A percentile compares a stretch with the other conserved stretches of the same genome.
These are phyloP conservation scores for Globisporangium rhizosaccharum DNA, from an alignment of 352 stramenopile species.

Conservation along the genomic window DNA sequence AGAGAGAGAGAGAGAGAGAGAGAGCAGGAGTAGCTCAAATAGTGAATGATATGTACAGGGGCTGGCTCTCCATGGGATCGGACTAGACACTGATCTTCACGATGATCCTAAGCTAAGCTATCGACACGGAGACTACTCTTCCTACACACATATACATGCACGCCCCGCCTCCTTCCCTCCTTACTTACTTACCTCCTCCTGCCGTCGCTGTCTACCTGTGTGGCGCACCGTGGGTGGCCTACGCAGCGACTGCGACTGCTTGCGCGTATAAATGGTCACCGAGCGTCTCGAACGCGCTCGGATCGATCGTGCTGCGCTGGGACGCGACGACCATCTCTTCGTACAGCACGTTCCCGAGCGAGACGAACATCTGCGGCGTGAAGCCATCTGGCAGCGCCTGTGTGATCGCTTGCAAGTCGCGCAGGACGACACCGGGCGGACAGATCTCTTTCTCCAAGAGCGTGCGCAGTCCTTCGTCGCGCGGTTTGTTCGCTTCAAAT, in stretches of 20 bases:
- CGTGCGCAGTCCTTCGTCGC: constrained; percentile 44
- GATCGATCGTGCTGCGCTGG: constrained; percentile 39
- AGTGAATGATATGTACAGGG: too few species aligned
- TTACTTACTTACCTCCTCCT: not conserved
- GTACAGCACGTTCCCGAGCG: constrained; percentile 62
- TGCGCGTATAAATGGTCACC: constrained; percentile 54
- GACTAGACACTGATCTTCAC: not conserved
- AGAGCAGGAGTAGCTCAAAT: not conserved
- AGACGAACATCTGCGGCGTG: constrained; percentile 60
- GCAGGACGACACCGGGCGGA: constrained; percentile 32
- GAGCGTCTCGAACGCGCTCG: constrained; percentile 42
- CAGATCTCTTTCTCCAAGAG: constrained; percentile 35
- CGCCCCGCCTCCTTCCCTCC: too few species aligned
- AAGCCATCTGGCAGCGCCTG: constrained; percentile 58
- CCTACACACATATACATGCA: not conserved
- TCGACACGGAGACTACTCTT: not conserved
- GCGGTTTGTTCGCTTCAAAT: constrained; percentile 8
- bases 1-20: not conserved
- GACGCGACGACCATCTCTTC: constrained; percentile 52
- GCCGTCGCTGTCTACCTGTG: not conserved
- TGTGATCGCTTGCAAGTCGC: constrained; percentile 48
- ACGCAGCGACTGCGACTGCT: constrained; percentile 43
- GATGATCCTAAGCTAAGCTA: not conserved
- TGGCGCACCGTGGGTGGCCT: not conserved
- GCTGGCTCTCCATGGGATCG: too few species aligned